Evolutionary conservation across 306 rosid species (phyloP), one percentile per base, ranked within the genome.

Genomic region (Quercus gilva): DNA sequence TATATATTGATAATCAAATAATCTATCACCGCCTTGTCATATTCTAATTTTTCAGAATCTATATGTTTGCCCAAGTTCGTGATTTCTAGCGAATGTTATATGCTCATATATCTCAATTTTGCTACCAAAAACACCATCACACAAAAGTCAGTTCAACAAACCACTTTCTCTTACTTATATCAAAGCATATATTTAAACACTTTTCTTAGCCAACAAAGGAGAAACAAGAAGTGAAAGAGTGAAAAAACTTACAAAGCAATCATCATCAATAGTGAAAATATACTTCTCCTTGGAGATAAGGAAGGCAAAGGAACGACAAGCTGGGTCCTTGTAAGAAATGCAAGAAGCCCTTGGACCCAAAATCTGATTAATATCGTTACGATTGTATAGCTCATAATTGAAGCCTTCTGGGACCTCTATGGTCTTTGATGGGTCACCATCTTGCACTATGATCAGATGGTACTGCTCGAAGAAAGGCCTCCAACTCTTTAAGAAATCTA

Each of bases 231-330:
- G 37, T 25, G 20, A 35, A 13, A 49, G 43, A 17, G 19, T 63
- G 35, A 4, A 41, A 64, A 23, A 77, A 31, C 97, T 87, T 76
- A 94, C 98, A 23, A 93, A 93, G 93, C 98, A 93, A 72, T 93
- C 97, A 51, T 93, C 98, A 18, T 93, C 98, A 56, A 93, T 93
- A 71, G 94, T 93, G 73, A 58, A 93, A 86, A 91, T 87, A 81
- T 93, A 93, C 89, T 93, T 93, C 97, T 93, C 91, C 90, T 93
- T 93, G 12, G 98, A 91, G 67, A 93, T 94, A 93, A 93, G 83
- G 75, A 81, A 91, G 2, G 97, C 94, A 55, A 93, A 93, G 89
- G 97, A 93, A 0, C 94, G 89, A 35, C 97, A 91, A 53, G 98
- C 98, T 18, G 94, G 88, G 58, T 93, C 98, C 94, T 93, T 93